Evolutionary conservation across 2,329 filamentous ascomycete species (phyloP).

Genomic region (Ascochyta lentis): DNA sequence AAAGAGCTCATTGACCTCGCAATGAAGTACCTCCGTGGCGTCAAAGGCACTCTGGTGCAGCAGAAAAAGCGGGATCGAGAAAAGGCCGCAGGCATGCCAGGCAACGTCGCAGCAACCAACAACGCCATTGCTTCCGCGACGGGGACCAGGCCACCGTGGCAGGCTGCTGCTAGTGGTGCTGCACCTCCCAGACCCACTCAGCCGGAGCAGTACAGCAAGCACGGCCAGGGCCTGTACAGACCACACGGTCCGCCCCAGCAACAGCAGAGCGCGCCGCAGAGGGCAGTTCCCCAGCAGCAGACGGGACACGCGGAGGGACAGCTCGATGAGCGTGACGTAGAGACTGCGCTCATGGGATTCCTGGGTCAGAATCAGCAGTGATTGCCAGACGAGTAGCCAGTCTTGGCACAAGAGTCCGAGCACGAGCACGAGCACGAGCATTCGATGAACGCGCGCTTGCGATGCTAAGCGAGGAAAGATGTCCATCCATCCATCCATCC

Average conservation of each 20-base stretch:
- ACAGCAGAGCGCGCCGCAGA: neutral
- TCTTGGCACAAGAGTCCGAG: no score
- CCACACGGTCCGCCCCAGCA: neutral
- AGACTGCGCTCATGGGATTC: conserved; percentile 35
- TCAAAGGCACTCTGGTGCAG: conserved; percentile 63
- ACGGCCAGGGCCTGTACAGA: neutral
- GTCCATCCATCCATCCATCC: no score
- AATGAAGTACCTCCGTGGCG: conserved; percentile 62
- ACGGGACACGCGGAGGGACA: neutral
- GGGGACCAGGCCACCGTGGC: neutral
- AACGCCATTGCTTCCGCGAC: neutral
- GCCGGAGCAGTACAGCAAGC: neutral
- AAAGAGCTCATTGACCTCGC: conserved; percentile 61
- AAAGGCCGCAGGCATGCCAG: conserved; percentile 19
- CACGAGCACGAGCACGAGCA: no score
- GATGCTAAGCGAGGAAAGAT: no score
- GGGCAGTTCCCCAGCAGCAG: neutral
- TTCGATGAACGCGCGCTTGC: no score
- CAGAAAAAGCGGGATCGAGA: conserved; percentile 55
- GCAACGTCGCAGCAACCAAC: neutral
- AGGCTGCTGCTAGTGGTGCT: neutral
- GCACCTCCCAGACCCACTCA: neutral
- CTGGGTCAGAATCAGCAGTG: conserved; percentile 13
- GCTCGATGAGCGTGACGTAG: conserved; percentile 35
- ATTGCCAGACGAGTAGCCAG: no score